A percentile compares a stretch with the other conserved stretches of the same genome.
Conservation (phyloP, 257 asterid species). For the Nicotiana tabacum region DNA sequence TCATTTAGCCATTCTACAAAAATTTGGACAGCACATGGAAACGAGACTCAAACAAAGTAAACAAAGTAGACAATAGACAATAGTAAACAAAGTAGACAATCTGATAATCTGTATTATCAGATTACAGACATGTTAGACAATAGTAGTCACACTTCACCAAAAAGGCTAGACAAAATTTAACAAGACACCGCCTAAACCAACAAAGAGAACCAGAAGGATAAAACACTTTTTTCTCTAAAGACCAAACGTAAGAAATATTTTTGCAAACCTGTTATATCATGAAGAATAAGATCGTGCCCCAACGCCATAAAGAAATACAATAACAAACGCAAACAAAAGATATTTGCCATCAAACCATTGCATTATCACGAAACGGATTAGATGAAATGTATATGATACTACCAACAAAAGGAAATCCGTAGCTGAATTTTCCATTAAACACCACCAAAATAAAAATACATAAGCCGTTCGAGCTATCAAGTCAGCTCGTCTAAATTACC, state of each 20-base stretch:
- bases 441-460: not conserved
- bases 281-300: not conserved
- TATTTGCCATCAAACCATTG: not conserved
- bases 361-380: not conserved
- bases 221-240: not conserved
- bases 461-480: not conserved
- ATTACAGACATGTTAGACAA: not conserved
- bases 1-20: not conserved
- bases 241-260: not conserved
- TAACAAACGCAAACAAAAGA: not conserved
- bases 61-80: too few relatives aligned
- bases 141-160: not conserved
- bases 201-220: not conserved
- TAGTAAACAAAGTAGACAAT: not conserved
- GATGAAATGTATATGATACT: too few relatives aligned
- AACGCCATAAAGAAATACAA: not conserved
- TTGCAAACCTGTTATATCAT: not conserved
- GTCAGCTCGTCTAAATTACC: not conserved
- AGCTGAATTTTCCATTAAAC: conserved; percentile 7
- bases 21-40: not conserved
- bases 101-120: not conserved
- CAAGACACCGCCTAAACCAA: too few relatives aligned
- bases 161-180: too few relatives aligned
- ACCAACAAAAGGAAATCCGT: not conserved
- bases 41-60: fast-evolving